Evolutionary conservation across 2,329 filamentous ascomycete genomes (phyloP), one percentile per base, ranked within the genome.

Genomic region (Fusarium heterosporum): DNA sequence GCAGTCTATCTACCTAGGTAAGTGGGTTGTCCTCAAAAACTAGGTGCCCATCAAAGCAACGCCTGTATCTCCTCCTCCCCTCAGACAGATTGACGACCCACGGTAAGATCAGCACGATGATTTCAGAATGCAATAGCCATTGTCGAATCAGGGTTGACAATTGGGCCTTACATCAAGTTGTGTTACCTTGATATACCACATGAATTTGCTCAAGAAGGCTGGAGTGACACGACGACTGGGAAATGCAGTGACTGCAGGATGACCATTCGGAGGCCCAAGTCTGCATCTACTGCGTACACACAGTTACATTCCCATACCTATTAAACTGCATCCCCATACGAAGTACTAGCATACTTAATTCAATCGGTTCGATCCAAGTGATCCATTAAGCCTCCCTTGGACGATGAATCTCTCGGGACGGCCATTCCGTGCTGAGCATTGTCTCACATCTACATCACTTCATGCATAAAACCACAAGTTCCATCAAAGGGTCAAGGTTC

Each of bases 401-500:
- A 16, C 28, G 32, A 19, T 11, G n/a, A 16, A 8, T 39, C 19
- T 17, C 30, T 54, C 16, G 11, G 56, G 40, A 22, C 47, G 26
- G 19, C 30, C 32, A 17, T 14, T 34, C 42, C 42, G 19, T 13
- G 16, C 28, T 14, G 41, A n/a, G 12, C 22, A 1, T 12, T 36
- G 38, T 56, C 57, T 30, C 26, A 14, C 28, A 45, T 41, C 34
- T 36, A 34, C 32, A 56, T 58, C 58, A 50, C 40, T 39, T 45
- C 22, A 12, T 41, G 29, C 28, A 40, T 32, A 51, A 19, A 22
- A 50, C 9, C 28, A 46, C 9, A 30, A 49, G 41, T 41, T 48
- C 49, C 48, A 46, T 60, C 45, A 55, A 66, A 56, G 49, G 41
- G 30, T 41, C 53, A 63, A 42, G 52, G 34, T 40, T 43, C 17